Base-by-base conservation (phyloP, 208 protist genomes). In the Angomonas ambiguus region DNA sequence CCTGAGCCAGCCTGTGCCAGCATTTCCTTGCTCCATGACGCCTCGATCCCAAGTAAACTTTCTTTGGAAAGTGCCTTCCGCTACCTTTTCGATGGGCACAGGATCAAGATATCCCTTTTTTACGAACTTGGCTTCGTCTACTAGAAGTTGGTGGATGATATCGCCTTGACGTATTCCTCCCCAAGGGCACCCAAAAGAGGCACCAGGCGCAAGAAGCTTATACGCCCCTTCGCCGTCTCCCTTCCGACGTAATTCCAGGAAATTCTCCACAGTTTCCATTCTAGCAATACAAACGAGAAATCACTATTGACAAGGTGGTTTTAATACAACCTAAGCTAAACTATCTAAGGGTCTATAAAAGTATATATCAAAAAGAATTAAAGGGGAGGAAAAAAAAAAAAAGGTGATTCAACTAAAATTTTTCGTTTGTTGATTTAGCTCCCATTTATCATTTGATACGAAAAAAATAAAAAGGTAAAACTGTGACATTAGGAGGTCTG, bases 31-130 rank as follows among this genome's bases (percentile, higher is more conserved):
- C 59, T 96, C 91, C 27, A 55, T 79, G 79, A 96, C 90, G 10
- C 91, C 91, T 56, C 88, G 76, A 56, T 96, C 75, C 83, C 83
- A 96, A 38, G 82, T 72, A 65, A 92, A 96, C 68, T 88, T 90
- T 13, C 91, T 78, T 63, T 96, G 85, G 65, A 84, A 96, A 0
- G 91, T 96, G 2, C 79, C 80, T 53, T 94, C 86, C 35, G 81
- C 87, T 32, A 96, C 90, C 61, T 93, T 74, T 59, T 92, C 79
- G 56, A 96, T 92, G 1, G 85, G 78, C 20, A 93, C 87, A 41
- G 63, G 30, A 55, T 92, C 78, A 0, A 96, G 72, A 68, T 93
- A 94, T 0, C 83, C 87, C 51, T 85, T 92, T 56, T 86, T 87
- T 0, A 67, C 78, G 69, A 96, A 96, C 4, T 69, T 69, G 1